A percentile compares a stretch with the other conserved stretches of the same genome.
Conservation (phyloP, 805 yeast genomes). For the Nakazawaea holstii region DNA sequence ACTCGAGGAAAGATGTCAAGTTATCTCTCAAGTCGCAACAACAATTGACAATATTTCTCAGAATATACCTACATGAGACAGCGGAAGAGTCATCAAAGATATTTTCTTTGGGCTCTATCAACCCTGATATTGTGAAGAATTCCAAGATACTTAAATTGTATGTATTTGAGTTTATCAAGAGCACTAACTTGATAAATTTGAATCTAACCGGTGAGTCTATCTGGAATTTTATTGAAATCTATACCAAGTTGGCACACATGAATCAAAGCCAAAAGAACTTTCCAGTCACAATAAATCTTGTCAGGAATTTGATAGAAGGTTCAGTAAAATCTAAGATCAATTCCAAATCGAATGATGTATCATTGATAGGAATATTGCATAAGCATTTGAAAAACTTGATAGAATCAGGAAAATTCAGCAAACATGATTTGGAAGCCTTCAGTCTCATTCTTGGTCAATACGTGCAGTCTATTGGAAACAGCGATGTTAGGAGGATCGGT, state of each 20-base stretch:
- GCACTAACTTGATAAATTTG: conserved; percentile 48
- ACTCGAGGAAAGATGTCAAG: conserved; percentile 25
- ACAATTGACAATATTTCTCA: conserved; percentile 51
- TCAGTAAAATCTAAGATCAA: conserved; percentile 39
- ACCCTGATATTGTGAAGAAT: conserved; percentile 58
- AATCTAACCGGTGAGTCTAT: conserved; percentile 53
- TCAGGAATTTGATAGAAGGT: conserved; percentile 54
- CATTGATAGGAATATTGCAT: conserved; percentile 41
- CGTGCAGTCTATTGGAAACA: conserved; percentile 2
- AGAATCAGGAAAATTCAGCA: conserved; percentile 38
- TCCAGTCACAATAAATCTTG: conserved; percentile 25
- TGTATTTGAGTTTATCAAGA: conserved; percentile 46
- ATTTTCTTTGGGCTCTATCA: conserved; percentile 66
- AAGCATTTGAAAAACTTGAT: conserved; percentile 44
- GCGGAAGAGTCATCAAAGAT: conserved; percentile 55
- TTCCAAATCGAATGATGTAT: conserved; percentile 45
- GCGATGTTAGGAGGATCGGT: conserved; percentile 14
- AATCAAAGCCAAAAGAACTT: conserved; percentile 24
- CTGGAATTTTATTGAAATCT: conserved; percentile 62
- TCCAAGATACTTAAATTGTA: conserved; percentile 40
- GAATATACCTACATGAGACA: conserved; percentile 54
- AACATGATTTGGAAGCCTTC: conserved; percentile 40
- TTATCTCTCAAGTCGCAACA: conserved; percentile 52
- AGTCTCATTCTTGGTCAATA: conserved; percentile 38
- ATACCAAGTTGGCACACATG: conserved; percentile 31